Conservation (phyloP, 371 early-diverging fungal genomes). For the Smittium culicis region DNA sequence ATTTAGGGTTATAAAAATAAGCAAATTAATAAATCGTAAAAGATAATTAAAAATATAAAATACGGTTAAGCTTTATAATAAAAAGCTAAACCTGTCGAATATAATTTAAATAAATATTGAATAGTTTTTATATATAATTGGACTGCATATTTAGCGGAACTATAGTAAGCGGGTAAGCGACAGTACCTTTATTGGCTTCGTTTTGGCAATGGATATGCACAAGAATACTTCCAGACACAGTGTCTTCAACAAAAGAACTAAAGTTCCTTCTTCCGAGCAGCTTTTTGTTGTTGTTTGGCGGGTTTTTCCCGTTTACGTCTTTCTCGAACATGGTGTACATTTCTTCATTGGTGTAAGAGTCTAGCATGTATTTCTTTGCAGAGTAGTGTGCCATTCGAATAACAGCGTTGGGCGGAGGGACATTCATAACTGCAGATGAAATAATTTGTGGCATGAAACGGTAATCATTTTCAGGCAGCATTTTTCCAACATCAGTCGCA, state of each 20-base stretch:
- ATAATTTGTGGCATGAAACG: slow-evolving; percentile 60
- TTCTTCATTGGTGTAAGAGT: slow-evolving; percentile 22
- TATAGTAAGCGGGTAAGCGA: slow-evolving; percentile 20
- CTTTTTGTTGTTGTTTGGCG: slow-evolving; percentile 32
- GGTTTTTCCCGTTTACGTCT: slow-evolving; percentile 29
- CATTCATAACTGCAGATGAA: slow-evolving; percentile 62
- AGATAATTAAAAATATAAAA: no score
- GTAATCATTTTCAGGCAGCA: slow-evolving; percentile 40
- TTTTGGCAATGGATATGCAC: slow-evolving; percentile 31
- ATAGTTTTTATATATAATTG: background rate
- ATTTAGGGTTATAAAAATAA: no score
- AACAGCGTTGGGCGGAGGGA: slow-evolving; percentile 31
- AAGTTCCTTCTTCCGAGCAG: slow-evolving; percentile 28
- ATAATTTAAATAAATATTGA: no score
- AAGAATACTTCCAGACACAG: slow-evolving; percentile 15
- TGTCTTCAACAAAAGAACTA: slow-evolving; percentile 23
- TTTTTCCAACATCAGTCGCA: slow-evolving; percentile 25
- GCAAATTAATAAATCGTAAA: no score
- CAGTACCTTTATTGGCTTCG: slow-evolving; percentile 24
- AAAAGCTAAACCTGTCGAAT: no score
- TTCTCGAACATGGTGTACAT: slow-evolving; percentile 29
- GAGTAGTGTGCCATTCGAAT: slow-evolving; percentile 28
- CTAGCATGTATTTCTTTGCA: slow-evolving; percentile 25
- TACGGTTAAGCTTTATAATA: no score
- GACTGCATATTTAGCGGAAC: slow-evolving; percentile 13